Percentiles rank a stretch among this genome's conserved stretches.
Conservation (phyloP, 495 filamentous ascomycete species). For the Ramalina peruviana region DNA sequence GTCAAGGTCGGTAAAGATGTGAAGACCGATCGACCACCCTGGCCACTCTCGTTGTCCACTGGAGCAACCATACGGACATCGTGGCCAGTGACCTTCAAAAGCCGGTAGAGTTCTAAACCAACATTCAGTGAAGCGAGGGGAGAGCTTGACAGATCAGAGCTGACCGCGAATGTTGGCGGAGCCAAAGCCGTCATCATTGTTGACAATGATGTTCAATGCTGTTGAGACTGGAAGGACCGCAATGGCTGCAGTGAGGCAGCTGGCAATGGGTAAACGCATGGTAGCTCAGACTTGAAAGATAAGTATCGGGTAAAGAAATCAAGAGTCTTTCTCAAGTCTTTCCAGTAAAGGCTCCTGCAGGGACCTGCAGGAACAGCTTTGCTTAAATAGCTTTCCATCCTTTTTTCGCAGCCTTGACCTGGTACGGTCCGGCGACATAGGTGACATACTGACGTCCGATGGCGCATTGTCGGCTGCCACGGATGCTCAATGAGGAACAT, state of each 20-base stretch:
- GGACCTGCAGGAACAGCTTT: no score
- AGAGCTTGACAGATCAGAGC: no score
- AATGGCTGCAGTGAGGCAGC: neutral
- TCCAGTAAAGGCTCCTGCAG: no score
- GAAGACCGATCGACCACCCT: constrained; percentile 18
- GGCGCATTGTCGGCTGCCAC: neutral
- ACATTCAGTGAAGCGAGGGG: no score
- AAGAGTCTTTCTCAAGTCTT: no score
- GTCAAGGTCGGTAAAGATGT: constrained; percentile 19
- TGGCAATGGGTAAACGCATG: neutral
- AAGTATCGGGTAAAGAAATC: no score
- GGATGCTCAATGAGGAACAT: neutral
- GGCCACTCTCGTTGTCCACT: constrained; percentile 14
- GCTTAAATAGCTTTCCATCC: no score
- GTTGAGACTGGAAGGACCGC: neutral
- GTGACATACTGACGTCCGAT: neutral
- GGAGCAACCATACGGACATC: constrained; percentile 26
- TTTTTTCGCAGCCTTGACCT: no score
- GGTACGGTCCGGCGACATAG: no score
- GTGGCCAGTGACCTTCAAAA: constrained; percentile 24
- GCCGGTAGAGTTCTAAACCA: constrained; percentile 23
- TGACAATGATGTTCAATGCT: constrained; percentile 32
- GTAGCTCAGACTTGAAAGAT: no score
- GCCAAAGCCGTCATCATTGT: constrained; percentile 33
- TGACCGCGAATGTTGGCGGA: constrained; percentile 22